Evolutionary conservation across 2,329 filamentous ascomycete species (phyloP).

Genomic region (Fusarium devonianum): DNA sequence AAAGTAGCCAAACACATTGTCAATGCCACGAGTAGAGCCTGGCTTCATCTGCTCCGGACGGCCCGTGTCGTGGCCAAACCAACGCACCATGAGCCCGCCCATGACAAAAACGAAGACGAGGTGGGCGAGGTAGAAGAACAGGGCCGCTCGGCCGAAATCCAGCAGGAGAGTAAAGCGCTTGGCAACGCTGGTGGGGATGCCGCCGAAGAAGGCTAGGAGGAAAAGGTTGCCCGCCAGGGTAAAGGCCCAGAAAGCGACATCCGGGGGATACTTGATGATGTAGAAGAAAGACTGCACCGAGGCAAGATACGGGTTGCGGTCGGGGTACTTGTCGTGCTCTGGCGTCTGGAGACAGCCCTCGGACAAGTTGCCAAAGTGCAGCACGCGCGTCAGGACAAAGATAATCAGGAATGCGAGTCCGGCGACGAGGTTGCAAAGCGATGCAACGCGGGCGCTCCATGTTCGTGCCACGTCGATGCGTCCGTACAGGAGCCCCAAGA

Average conservation of each 20-base stretch:
- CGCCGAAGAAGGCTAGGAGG: slow-evolving; percentile 48
- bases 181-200: slow-evolving; percentile 44
- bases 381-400: slow-evolving; percentile 52
- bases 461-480: slow-evolving; percentile 47
- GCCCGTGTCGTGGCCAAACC: slow-evolving; percentile 48
- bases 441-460: slow-evolving; percentile 40
- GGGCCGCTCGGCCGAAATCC: slow-evolving; percentile 53
- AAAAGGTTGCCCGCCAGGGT: slow-evolving; percentile 51
- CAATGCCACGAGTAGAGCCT: slow-evolving; percentile 43
- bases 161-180: slow-evolving; percentile 47
- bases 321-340: slow-evolving; percentile 44
- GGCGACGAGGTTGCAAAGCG: slow-evolving; percentile 40
- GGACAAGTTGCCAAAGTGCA: slow-evolving; percentile 54
- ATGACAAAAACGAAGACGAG: slow-evolving; percentile 45
- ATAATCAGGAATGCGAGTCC: slow-evolving; percentile 45
- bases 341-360: slow-evolving; percentile 52
- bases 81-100: slow-evolving; percentile 33
- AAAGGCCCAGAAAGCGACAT: slow-evolving; percentile 54
- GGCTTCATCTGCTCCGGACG: slow-evolving; percentile 40
- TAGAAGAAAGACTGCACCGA: slow-evolving; percentile 55
- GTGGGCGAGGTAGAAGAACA: slow-evolving; percentile 56
- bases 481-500: slow-evolving; percentile 54
- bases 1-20: slow-evolving; percentile 49
- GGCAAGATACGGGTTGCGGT: slow-evolving; percentile 51
- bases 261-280: slow-evolving; percentile 56